Evolutionary conservation across 208 protist species (phyloP).

Genomic region (Spironucleus salmonicida): DNA sequence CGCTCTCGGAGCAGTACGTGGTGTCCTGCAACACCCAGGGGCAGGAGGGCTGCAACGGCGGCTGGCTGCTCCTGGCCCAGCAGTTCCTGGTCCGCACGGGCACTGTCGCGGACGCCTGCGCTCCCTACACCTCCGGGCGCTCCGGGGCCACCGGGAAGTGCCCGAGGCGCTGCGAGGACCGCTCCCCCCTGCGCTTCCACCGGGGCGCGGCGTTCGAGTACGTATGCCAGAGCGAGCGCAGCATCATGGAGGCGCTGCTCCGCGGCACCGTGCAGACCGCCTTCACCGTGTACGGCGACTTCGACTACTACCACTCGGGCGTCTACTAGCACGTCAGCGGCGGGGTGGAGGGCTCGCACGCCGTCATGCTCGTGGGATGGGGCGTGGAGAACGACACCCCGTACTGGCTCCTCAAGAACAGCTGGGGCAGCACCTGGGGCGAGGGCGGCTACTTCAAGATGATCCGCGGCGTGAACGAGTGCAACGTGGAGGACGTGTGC

Average conservation of each 20-base stretch:
- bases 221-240: slow-evolving; percentile 7
- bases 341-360: slow-evolving; percentile 48
- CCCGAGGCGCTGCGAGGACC: slow-evolving; percentile 34
- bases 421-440: slow-evolving; percentile 51
- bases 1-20: slow-evolving; percentile 40
- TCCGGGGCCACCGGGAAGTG: slow-evolving; percentile 24
- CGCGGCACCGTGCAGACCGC: slow-evolving; percentile 46
- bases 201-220: neutral
- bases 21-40: slow-evolving; percentile 40
- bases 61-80: slow-evolving; percentile 37
- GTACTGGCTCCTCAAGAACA: slow-evolving; percentile 54
- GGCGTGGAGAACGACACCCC: slow-evolving; percentile 38
- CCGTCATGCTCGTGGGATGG: slow-evolving; percentile 52
- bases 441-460: slow-evolving; percentile 50
- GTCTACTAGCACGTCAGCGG: slow-evolving; percentile 49
- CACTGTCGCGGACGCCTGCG: slow-evolving; percentile 31
- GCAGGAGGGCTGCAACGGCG: slow-evolving; percentile 41
- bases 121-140: slow-evolving; percentile 35
- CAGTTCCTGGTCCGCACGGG: slow-evolving; percentile 21
- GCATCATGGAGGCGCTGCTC: slow-evolving; percentile 37
- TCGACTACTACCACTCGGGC: slow-evolving; percentile 49
- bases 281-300: slow-evolving; percentile 54
- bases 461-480: slow-evolving; percentile 45
- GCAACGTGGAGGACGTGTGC: slow-evolving; percentile 52
- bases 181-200: slow-evolving; percentile 18